Evolutionary conservation across 2,329 filamentous ascomycete genomes (phyloP).

Genomic region (Cordyceps farinosa): DNA sequence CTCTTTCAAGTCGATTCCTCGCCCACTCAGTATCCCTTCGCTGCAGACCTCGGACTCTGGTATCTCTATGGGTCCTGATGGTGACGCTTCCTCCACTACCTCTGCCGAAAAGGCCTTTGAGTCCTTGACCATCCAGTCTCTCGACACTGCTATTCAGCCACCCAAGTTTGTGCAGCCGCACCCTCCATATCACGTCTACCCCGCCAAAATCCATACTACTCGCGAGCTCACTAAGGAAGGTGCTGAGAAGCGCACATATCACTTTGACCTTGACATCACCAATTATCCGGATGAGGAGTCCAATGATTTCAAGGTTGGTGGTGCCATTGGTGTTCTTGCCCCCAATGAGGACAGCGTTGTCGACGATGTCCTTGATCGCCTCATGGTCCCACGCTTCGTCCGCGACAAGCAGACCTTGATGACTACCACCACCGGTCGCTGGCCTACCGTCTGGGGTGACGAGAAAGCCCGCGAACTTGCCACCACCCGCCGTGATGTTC

Average conservation of each 20-base stretch:
- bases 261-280: slow-evolving; percentile 95
- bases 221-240: slow-evolving; percentile 83
- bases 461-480: slow-evolving; percentile 80
- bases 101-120: slow-evolving; percentile 29
- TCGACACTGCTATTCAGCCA: slow-evolving; percentile 65
- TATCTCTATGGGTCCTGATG: slow-evolving; percentile 40
- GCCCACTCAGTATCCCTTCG: slow-evolving; percentile 23
- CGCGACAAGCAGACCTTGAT: slow-evolving; percentile 80
- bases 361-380: slow-evolving; percentile 76
- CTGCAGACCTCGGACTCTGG: slow-evolving; percentile 49
- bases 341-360: slow-evolving; percentile 76
- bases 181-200: slow-evolving; percentile 86
- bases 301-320: slow-evolving; percentile 93
- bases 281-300: slow-evolving; percentile 83
- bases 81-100: slow-evolving; percentile 28
- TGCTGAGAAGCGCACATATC: slow-evolving; percentile 94
- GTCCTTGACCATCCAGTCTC: slow-evolving; percentile 31
- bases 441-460: slow-evolving; percentile 98
- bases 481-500: slow-evolving; percentile 84
- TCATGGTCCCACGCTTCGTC: slow-evolving; percentile 76
- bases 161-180: slow-evolving; percentile 92
- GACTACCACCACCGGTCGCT: slow-evolving; percentile 76
- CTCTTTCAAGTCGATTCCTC: slow-evolving; percentile 60
- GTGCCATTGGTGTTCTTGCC: slow-evolving; percentile 88
- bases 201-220: slow-evolving; percentile 79